Percentiles rank a stretch among this genome's conserved stretches.
These are phyloP conservation scores for Dendrobium catenatum DNA, from an alignment of 106 monocot genomes.

Conservation along the genomic window DNA sequence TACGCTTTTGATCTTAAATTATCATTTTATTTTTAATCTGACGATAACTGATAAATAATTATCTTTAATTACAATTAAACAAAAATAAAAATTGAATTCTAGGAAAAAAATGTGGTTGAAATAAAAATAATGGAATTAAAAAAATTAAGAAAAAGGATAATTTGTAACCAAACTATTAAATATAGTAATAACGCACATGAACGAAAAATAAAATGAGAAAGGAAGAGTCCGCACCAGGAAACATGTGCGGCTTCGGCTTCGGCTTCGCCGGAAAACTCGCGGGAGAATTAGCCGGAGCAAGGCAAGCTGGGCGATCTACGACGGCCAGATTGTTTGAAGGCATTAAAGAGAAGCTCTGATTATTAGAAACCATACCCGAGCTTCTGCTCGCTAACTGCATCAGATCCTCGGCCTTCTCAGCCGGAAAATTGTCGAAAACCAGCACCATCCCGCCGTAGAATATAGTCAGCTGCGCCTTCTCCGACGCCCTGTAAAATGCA, in stretches of 20 bases:
- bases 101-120: too few relatives aligned
- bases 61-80: too few relatives aligned
- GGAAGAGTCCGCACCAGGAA: neutral
- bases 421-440: constrained; percentile 69
- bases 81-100: too few relatives aligned
- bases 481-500: constrained; percentile 25
- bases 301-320: neutral
- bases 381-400: constrained; percentile 33
- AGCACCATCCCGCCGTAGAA: constrained; percentile 78
- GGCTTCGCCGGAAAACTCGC: neutral
- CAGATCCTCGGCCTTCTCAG: constrained; percentile 52
- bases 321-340: neutral
- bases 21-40: too few relatives aligned
- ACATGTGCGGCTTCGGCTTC: neutral
- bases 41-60: too few relatives aligned
- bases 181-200: too few relatives aligned
- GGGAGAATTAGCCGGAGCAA: neutral
- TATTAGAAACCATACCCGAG: neutral
- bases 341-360: too few relatives aligned
- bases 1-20: too few relatives aligned
- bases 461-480: constrained; percentile 56
- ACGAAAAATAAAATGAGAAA: neutral
- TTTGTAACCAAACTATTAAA: too few relatives aligned
- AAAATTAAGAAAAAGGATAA: too few relatives aligned
- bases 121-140: too few relatives aligned